Conservation (phyloP, 768 basidiomycete genomes). For the Rhodosporidiobolus sp. region DNA sequence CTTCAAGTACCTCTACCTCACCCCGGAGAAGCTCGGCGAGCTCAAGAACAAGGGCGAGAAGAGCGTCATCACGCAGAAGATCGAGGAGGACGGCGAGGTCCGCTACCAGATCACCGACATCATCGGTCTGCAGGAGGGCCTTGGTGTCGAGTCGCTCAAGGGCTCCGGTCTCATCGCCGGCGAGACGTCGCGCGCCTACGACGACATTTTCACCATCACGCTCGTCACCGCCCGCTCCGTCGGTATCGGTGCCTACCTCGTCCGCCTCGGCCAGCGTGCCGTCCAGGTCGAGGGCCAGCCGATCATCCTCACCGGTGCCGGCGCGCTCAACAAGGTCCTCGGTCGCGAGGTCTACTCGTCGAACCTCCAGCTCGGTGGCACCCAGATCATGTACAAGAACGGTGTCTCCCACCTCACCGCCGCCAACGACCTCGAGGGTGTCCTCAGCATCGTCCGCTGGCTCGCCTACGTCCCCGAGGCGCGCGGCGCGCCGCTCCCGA, state of each 20-base stretch:
- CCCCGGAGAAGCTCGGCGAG: slow-evolving; percentile 82
- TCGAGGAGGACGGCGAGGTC: slow-evolving; percentile 78
- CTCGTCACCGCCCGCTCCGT: slow-evolving; percentile 98
- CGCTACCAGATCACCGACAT: slow-evolving; percentile 94
- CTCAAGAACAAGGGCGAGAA: slow-evolving; percentile 78
- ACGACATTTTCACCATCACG: slow-evolving; percentile 99
- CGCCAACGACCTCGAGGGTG: slow-evolving; percentile 90
- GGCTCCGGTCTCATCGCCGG: slow-evolving; percentile 98
- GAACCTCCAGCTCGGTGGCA: slow-evolving; percentile 95
- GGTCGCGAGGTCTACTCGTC: slow-evolving; percentile 99
- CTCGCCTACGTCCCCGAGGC: slow-evolving; percentile 84
- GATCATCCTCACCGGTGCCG: slow-evolving; percentile 96
- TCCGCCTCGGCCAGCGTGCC: slow-evolving; percentile 93
- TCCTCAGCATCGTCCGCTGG: slow-evolving; percentile 90
- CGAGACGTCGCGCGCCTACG: slow-evolving; percentile 96
- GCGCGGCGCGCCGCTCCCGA: slow-evolving; percentile 74
- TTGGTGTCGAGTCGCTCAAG: slow-evolving; percentile 91
- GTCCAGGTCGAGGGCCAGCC: slow-evolving; percentile 99
- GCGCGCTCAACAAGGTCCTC: slow-evolving; percentile 95
- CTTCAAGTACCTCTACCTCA: slow-evolving; percentile 91
- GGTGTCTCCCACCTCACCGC: slow-evolving; percentile 96
- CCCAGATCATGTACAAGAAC: slow-evolving; percentile 99
- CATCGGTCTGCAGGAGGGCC: slow-evolving; percentile 93
- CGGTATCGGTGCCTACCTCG: slow-evolving; percentile 97
- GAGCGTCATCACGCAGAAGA: slow-evolving; percentile 74